Evolutionary conservation across 2,329 filamentous ascomycete species (phyloP), one percentile per base, ranked within the genome.

Genomic region (Xylariaceae sp.): DNA sequence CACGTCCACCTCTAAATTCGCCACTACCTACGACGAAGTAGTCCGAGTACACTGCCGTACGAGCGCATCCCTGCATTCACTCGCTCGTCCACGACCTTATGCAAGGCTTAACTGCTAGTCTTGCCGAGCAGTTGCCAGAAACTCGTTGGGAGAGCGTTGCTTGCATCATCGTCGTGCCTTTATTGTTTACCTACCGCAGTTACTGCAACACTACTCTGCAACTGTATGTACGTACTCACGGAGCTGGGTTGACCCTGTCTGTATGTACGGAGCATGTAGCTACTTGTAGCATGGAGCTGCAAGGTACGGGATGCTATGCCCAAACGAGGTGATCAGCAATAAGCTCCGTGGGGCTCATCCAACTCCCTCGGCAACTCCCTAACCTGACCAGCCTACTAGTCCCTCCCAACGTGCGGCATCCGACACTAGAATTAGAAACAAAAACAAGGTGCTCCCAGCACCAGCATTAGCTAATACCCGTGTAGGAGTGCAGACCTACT

Each of bases 251-350:
- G 13, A 9, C 37, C 13, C 9, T 13, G 9, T 42, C n/a, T n/a
- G 11, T 45, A 45, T 4, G 42, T 15, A 45, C 42, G 42, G 42
- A 45, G n/a, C n/a, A 45, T 15, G 10, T 15, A 45, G 42, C 5
- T 45, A 45, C 13, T n/a, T 45, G 42, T 45, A 45, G 11, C 7
- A 42, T 42, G 37, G 17, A 39, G 48, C 53, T 52, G 53, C 53
- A 56, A 59, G 53, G 57, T 52, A 59, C 44, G 37, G 37, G 9
- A 42, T 42, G 23, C 39, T 54, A 47, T 48, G 35, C 45, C 7
- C 34, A 37, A 48, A 47, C 17, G 51, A 13, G 13, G 11, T 45
- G 18, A 34, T 34, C 17, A 30, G 15, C 10, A 53, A 53, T 17
- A 42, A 53, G n/a, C 53, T 34, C 23, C 44, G 44, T 37, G 13